Percentiles rank a stretch among this genome's conserved stretches.
phyloP scores from a whole-genome alignment of 768 basidiomycete genomes.

The Postia placenta region DNA sequence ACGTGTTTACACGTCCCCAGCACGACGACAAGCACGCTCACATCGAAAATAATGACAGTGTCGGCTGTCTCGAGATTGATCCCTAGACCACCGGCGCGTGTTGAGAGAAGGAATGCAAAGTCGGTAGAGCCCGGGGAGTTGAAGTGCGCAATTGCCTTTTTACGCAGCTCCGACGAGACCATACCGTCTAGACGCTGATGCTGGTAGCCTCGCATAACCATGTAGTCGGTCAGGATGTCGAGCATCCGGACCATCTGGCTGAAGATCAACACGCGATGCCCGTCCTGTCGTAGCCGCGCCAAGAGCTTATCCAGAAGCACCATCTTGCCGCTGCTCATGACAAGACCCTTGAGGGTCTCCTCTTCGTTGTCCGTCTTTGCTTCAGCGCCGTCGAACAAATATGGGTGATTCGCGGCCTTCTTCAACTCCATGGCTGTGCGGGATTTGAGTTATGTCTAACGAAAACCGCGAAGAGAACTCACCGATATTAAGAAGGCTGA shows the following conservation, averaged over 20 bases:
- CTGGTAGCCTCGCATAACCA: conserved; percentile 81
- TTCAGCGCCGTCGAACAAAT: conserved; percentile 96
- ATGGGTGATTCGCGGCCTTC: conserved; percentile 98
- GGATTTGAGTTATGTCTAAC: neutral
- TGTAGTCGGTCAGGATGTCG: conserved; percentile 97
- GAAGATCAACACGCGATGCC: conserved; percentile 97
- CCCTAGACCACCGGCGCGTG: conserved; percentile 93
- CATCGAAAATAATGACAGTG: conserved; percentile 98
- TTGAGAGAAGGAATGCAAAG: conserved; percentile 95
- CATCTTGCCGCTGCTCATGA: conserved; percentile 99
- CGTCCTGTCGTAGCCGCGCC: conserved; percentile 81
- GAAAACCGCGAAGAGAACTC: conserved; percentile 16
- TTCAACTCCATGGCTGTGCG: conserved; percentile 91
- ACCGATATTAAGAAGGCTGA: conserved; percentile 94
- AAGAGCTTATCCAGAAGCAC: conserved; percentile 96
- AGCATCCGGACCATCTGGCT: conserved; percentile 99
- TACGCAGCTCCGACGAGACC: conserved; percentile 88
- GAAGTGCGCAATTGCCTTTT: conserved; percentile 96
- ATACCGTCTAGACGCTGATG: conserved; percentile 95
- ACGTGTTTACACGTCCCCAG: conserved; percentile 8
- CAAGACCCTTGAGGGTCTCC: conserved; percentile 89
- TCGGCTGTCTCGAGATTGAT: conserved; percentile 99
- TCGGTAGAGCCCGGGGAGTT: conserved; percentile 90
- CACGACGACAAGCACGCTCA: conserved; percentile 34
- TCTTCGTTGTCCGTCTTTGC: conserved; percentile 52